These are phyloP conservation scores for Bauhinia variegata DNA, from an alignment of 306 rosid species.

Conservation along the genomic window DNA sequence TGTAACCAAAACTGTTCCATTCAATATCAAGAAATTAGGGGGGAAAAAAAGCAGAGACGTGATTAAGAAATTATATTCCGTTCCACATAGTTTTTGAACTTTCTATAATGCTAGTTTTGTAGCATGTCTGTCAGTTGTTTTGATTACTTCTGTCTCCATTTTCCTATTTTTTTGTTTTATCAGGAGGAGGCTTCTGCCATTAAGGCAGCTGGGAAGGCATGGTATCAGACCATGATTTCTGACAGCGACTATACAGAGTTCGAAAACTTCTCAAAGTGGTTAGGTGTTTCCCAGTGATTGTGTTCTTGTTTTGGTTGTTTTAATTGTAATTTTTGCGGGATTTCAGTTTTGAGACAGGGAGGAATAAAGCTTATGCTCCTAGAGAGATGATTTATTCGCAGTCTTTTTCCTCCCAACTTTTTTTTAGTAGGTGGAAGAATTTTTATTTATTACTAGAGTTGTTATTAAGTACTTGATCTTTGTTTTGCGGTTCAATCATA, in stretches of 20 bases:
- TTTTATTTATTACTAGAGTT: conserved; percentile 8
- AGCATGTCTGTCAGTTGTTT: not conserved
- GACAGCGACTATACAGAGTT: conserved; percentile 85
- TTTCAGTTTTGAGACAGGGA: conserved; percentile 37
- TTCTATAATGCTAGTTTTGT: too few relatives aligned
- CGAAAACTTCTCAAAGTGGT: conserved; percentile 80
- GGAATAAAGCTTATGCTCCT: conserved; percentile 25
- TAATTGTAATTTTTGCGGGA: conserved; percentile 21
- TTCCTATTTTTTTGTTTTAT: not conserved
- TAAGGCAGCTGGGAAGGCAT: conserved; percentile 82
- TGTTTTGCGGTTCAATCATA: conserved; percentile 13
- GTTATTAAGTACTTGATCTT: conserved; percentile 31
- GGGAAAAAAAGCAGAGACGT: not conserved
- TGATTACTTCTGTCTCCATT: not conserved
- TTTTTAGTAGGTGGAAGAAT: conserved; percentile 5
- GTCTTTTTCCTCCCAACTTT: not conserved
- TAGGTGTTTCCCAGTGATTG: conserved; percentile 73
- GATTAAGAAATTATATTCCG: not conserved
- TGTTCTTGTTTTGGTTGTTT: conserved; percentile 37
- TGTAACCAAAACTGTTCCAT: too few relatives aligned
- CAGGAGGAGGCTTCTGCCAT: conserved; percentile 77
- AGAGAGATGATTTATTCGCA: not conserved
- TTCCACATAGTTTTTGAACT: too few relatives aligned
- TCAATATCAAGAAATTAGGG: not conserved
- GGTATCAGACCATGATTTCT: conserved; percentile 85